These are phyloP conservation scores for Tilletia horrida DNA, from an alignment of 1,284 basidiomycete genomes.

Conservation along the genomic window DNA sequence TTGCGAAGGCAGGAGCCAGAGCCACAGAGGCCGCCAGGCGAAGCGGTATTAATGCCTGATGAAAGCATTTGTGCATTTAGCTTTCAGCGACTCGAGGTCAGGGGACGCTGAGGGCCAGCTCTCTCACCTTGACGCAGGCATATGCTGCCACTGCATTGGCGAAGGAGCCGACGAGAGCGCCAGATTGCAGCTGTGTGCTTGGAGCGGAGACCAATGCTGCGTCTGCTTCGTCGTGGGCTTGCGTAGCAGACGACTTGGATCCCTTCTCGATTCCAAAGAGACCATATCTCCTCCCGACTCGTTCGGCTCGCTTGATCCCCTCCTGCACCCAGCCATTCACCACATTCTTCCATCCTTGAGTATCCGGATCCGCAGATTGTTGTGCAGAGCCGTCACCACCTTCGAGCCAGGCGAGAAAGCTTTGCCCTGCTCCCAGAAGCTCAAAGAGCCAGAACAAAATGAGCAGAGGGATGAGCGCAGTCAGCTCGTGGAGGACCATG, in stretches of 20 bases:
- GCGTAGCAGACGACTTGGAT: slow-evolving; percentile 23
- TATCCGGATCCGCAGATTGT: background rate
- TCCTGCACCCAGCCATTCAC: slow-evolving; percentile 67
- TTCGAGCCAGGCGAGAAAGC: slow-evolving; percentile 60
- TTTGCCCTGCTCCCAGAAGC: slow-evolving; percentile 69
- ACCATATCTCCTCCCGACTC: slow-evolving; percentile 74
- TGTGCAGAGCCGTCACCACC: slow-evolving; percentile 2
- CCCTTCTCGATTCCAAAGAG: slow-evolving; percentile 73
- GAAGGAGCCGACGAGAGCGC: slow-evolving; percentile 61
- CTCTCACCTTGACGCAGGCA: slow-evolving; percentile 71
- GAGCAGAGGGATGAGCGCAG: slow-evolving; percentile 73
- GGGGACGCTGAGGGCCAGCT: background rate
- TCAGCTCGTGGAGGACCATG: slow-evolving; percentile 57
- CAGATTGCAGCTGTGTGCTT: slow-evolving; percentile 58
- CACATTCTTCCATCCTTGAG: background rate
- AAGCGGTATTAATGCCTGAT: slow-evolving; percentile 71
- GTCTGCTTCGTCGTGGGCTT: slow-evolving; percentile 19
- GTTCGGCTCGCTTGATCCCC: slow-evolving; percentile 64
- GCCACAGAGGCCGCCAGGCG: slow-evolving; percentile 73
- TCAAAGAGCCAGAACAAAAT: slow-evolving; percentile 72
- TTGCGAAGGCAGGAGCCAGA: slow-evolving; percentile 71
- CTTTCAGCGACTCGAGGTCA: too few relatives aligned
- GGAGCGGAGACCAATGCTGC: background rate
- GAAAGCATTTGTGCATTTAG: background rate
- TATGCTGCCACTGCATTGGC: slow-evolving; percentile 69